Evolutionary conservation across 1,284 basidiomycete genomes (phyloP), one percentile per base, ranked within the genome.

Genomic region (Peniophora sp.): DNA sequence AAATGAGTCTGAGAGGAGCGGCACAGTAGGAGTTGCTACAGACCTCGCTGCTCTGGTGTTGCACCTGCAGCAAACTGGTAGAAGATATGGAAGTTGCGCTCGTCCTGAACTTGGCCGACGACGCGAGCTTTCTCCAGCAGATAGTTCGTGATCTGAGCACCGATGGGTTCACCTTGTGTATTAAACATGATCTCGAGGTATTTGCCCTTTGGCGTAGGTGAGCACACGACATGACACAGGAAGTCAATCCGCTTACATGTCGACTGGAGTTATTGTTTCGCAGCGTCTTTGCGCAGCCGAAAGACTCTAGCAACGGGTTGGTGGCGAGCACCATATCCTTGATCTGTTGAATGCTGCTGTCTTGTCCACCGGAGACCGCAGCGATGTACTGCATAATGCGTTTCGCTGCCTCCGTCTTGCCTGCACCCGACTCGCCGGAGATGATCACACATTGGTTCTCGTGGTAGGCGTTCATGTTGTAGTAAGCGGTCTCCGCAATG

Each of bases 281-380:
- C 55, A 99, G 76, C 15, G 97, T 99, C 75, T 99, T 99, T 23
- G 97, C 97, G 69, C 97, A 99, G 22, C 97, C 97, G 59, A 99
- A 99, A 69, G 92, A 96, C 70, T 99, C 97, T 55, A 99, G 74
- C 39, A 99, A 70, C 20, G 97, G 97, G 67, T 99, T 99, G 15
- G 97, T 99, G 9, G 97, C 97, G 41, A 99, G 75, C n/a, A 99
- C 97, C 97, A 99, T 99, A 64, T 99, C 95, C 74, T 99, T 98
- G 68, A 99, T 95, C 66, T 94, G 88, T 65, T 96, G 91, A 56
- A 99, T 98, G 58, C 83, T 85, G 61, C 78, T 84, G 62, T 87
- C 86, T 55, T 85, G 80, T 2, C 88, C 87, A 50, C 91, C 91
- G 35, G 92, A 93, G 2, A 99, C 97, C 5, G 92, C 97, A 11